Evolutionary conservation across 2,329 filamentous ascomycete species (phyloP).

Genomic region (Elsinoe batatas): DNA sequence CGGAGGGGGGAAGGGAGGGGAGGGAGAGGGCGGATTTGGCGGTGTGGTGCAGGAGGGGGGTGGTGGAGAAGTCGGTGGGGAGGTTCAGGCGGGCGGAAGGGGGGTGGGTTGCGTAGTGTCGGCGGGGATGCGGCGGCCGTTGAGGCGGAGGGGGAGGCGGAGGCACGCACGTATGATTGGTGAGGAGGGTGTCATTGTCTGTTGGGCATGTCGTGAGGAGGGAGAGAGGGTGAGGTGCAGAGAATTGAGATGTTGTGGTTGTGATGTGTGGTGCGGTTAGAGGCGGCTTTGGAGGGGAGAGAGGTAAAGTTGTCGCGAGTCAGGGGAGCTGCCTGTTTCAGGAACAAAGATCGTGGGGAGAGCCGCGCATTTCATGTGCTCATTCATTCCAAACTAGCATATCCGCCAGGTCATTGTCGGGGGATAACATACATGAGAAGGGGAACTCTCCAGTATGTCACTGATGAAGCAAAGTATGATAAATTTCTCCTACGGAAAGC

Average conservation of each 20-base stretch:
- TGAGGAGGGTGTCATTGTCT: neutral
- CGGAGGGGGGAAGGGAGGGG: slow-evolving; percentile 52
- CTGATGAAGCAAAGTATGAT: neutral
- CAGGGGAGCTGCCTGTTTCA: neutral
- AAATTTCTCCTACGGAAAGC: neutral
- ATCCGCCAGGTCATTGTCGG: no score
- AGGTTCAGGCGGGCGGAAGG: slow-evolving; percentile 61
- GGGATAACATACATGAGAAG: no score
- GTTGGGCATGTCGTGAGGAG: neutral
- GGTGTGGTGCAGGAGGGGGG: slow-evolving; percentile 70
- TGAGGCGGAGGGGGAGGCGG: slow-evolving; percentile 8
- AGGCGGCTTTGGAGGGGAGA: neutral
- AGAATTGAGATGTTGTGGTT: neutral
- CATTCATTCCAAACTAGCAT: neutral
- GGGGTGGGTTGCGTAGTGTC: slow-evolving; percentile 40
- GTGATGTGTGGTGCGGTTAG: slow-evolving; percentile 3
- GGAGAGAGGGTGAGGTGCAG: neutral
- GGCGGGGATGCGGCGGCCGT: slow-evolving; percentile 6
- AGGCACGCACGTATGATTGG: neutral
- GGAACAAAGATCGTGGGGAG: neutral
- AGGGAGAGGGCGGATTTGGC: slow-evolving; percentile 61
- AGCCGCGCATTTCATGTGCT: neutral
- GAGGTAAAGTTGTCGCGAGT: neutral
- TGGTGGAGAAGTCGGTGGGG: slow-evolving; percentile 77
- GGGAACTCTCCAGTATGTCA: no score